These are phyloP conservation scores for Pilatotrama ljubarskyi DNA, from an alignment of 768 basidiomycete species.

Conservation along the genomic window DNA sequence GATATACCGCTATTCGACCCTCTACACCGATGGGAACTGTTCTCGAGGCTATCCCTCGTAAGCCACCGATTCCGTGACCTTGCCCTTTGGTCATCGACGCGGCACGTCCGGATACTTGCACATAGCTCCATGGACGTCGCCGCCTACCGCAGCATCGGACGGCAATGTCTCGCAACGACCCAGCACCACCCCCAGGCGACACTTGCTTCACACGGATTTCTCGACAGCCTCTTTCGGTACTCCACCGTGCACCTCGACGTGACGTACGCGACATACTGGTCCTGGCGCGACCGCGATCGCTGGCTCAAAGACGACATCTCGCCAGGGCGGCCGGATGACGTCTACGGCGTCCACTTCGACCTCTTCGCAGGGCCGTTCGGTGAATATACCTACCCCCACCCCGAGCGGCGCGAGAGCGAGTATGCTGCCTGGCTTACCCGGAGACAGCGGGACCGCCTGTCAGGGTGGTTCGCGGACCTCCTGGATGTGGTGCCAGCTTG, in stretches of 20 bases:
- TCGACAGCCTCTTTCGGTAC: neutral
- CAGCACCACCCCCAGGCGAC: neutral
- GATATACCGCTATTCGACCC: conserved; percentile 1
- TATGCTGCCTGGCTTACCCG: conserved; percentile 1
- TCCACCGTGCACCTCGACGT: conserved; percentile 8
- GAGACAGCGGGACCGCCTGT: neutral
- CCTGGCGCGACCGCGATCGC: neutral
- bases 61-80: neutral
- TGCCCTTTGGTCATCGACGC: neutral
- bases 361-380: neutral
- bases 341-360: neutral
- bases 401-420: neutral
- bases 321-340: conserved; percentile 5
- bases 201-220: neutral
- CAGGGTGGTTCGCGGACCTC: conserved; percentile 13
- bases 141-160: conserved; percentile 7
- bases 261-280: neutral
- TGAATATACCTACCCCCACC: neutral
- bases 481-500: conserved; percentile 6
- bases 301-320: conserved; percentile 6
- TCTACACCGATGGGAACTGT: neutral
- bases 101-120: conserved; percentile 7
- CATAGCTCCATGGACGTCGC: conserved; percentile 8
- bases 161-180: neutral
- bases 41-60: neutral